Evolutionary conservation across 1,284 basidiomycete genomes (phyloP).

Genomic region (Boletus hoseneyae): DNA sequence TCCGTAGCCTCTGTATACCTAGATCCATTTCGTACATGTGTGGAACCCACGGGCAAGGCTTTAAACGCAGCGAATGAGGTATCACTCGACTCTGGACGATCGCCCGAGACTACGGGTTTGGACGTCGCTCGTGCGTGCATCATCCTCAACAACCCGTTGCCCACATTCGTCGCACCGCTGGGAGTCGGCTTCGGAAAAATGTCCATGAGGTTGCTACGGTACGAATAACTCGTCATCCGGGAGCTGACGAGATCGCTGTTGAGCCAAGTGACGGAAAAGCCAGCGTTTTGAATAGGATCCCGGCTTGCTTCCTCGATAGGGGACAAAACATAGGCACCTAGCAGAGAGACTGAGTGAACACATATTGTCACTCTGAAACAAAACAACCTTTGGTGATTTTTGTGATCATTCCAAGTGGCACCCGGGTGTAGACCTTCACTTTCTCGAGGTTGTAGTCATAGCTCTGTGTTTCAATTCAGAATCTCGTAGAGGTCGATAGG

Average conservation of each 20-base stretch:
- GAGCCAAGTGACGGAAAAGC: slow-evolving; percentile 77
- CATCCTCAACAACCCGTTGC: slow-evolving; percentile 9
- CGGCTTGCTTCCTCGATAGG: slow-evolving; percentile 87
- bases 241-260: slow-evolving; percentile 62
- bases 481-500: not conserved
- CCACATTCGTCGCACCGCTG: slow-evolving; percentile 23
- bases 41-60: slow-evolving; percentile 65
- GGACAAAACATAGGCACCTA: slow-evolving; percentile 88
- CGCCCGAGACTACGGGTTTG: slow-evolving; percentile 29
- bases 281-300: slow-evolving; percentile 82
- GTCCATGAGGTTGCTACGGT: slow-evolving; percentile 60
- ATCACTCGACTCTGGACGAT: slow-evolving; percentile 28
- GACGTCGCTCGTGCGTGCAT: slow-evolving; percentile 20
- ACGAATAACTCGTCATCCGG: slow-evolving; percentile 78
- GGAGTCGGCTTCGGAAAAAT: not conserved
- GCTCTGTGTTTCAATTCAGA: slow-evolving; percentile 45
- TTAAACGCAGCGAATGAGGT: slow-evolving; percentile 71
- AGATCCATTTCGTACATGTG: slow-evolving; percentile 50
- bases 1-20: slow-evolving; percentile 59
- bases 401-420: slow-evolving; percentile 83
- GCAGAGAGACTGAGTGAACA: not conserved
- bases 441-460: slow-evolving; percentile 93
- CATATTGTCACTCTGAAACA: not conserved
- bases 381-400: slow-evolving; percentile 74
- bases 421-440: slow-evolving; percentile 84